Evolutionary conservation across 768 basidiomycete species (phyloP), one percentile per base, ranked within the genome.

Genomic region (Dacryopinax primogenitus): DNA sequence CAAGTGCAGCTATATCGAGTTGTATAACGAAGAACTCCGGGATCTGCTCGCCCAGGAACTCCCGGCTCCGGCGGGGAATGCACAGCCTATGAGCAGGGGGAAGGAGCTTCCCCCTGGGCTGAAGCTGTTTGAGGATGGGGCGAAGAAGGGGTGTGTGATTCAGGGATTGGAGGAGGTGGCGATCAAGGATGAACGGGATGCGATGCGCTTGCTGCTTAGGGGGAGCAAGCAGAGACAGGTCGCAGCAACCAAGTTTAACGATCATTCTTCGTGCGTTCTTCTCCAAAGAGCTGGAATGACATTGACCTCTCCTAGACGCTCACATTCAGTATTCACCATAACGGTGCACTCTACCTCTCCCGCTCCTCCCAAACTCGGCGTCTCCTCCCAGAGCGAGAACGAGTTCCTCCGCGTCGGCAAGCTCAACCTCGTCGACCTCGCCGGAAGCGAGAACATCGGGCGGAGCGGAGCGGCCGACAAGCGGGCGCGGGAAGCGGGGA

Each of bases 21-120:
- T 99, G 23, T 99, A 98, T 76, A 99, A 99, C 73, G 96, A 99
- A 77, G 96, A 98, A 72, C 83, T 99, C 4, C 88, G 96, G 26
- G 96, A 99, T 74, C 83, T 99, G 30, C 83, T 97, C 33, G 83
- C 90, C 12, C 79, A 77, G 62, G 92, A 95, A n/a, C 80, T 92
- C 61, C 73, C 84, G 0, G 81, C 85, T 1, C 88, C 89, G 1
- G 76, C 78, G 2, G 85, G 85, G 33, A 81, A 79, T 63, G 78
- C 77, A 11, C 90, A 92, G 68, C 88, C 90, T 0, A 92, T 91
- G 90, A 86, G 86, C 26, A 82, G 84, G 75, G 82, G 80, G 11
- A 51, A 73, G 32, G 80, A 79, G 41, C 67, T 66, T 16, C 72
- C 82, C 37, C 78, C 73, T 3, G 82, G 84, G 2, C 81, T 98